Base-by-base conservation (phyloP, 345 rosid species). In the Gynandropsis gynandra region DNA sequence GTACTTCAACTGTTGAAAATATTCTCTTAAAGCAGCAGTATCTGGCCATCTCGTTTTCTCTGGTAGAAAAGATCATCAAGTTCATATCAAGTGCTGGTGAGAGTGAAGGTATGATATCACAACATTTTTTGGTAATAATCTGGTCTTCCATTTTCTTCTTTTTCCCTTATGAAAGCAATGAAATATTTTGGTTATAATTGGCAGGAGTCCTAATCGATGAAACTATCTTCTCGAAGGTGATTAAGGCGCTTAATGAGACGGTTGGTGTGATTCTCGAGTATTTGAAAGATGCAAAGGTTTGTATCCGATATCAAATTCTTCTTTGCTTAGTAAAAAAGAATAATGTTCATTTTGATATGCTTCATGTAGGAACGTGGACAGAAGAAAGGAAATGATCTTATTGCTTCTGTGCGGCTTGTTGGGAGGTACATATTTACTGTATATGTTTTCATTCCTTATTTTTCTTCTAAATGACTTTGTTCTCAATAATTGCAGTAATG, bases 271-370 rank as follows among this genome's bases (percentile, higher is more conserved):
- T 90, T 55, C 71, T 90, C 31, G 95, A 80, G 64, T 83, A 81
- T 62, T 70, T 90, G 45, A 62, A 78, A 71, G 98, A 90, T 72
- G 85, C 96, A 52, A 82, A 84, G 95, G 98, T 87, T 53, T 52
- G 44, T 31, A 20, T 34, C 41, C 15, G 10, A 42, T 13, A 19
- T 10, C 18, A 61, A 59, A 49, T 47, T 52, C 49, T 21, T 45
- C 37, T 27, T n/a, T 50, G 21, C 47, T 42, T 32, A 5, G 2
- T 13, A 17, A 54, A 60, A 47, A 17, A 54, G 53, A 47, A 10
- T 35, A 36, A 16, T 14, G 14, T 17, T 48, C 15, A 60, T 42
- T 45, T 31, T 50, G 37, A 35, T 52, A 11, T 47, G 12, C 54
- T 61, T 56, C 56, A 33, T 68, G 45, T 77, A 90, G 92, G 93